A percentile compares a stretch with the other conserved stretches of the same genome.
Conservation (phyloP, 371 early-diverging fungal species). For the Mucor indicus region DNA sequence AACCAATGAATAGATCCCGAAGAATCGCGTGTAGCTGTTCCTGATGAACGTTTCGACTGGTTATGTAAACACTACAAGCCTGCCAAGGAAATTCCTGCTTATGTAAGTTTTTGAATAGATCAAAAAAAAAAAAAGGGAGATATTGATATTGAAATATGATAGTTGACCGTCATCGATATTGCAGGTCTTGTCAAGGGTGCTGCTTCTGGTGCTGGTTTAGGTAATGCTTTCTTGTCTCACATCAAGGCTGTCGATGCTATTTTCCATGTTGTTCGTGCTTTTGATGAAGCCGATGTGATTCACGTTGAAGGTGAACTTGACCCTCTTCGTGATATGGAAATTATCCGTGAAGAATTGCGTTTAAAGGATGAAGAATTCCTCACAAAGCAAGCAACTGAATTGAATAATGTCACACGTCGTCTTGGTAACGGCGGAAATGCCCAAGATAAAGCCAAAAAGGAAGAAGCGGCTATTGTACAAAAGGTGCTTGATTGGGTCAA, state of each 20-base stretch:
- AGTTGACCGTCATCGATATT: constrained; percentile 96
- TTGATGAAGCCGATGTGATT: constrained; percentile 83
- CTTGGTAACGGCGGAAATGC: constrained; percentile 77
- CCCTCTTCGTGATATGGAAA: constrained; percentile 94
- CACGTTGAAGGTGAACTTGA: constrained; percentile 97
- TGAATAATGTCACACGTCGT: constrained; percentile 56
- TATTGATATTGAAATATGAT: constrained; percentile 18
- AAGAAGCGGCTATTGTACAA: constrained; percentile 73
- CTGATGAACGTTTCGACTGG: constrained; percentile 93
- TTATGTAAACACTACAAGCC: constrained; percentile 76
- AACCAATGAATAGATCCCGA: constrained; percentile 69
- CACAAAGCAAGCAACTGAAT: constrained; percentile 63
- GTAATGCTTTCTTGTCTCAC: constrained; percentile 98
- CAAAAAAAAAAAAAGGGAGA: neutral
- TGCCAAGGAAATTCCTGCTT: constrained; percentile 67
- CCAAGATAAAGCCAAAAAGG: constrained; percentile 88
- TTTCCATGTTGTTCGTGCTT: constrained; percentile 96
- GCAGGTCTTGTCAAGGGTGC: constrained; percentile 99
- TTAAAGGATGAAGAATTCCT: constrained; percentile 94
- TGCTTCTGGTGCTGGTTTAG: constrained; percentile 88
- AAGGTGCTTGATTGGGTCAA: constrained; percentile 78
- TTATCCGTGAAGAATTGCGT: constrained; percentile 95
- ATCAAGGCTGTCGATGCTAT: constrained; percentile 98
- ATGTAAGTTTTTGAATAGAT: constrained; percentile 25
- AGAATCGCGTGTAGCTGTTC: constrained; percentile 92